Percentiles rank a stretch among this genome's conserved stretches.
Conservation (phyloP, 2,329 filamentous ascomycete species). For the Ceratocystis alfenasii region DNA sequence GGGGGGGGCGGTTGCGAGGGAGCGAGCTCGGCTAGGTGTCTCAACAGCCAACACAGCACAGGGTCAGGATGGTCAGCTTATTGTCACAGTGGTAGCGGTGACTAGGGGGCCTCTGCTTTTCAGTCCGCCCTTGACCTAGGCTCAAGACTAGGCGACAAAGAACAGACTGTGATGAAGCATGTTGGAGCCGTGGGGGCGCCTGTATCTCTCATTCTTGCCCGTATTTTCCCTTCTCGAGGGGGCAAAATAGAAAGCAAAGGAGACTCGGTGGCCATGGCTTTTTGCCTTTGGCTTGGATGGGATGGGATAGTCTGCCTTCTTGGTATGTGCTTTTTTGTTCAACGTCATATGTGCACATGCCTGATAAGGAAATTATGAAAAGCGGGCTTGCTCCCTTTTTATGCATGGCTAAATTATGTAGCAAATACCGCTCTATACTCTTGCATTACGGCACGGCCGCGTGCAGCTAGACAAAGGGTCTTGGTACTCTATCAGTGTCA, state of each 20-base stretch:
- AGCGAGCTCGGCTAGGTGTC: not conserved
- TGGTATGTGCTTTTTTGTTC: not conserved
- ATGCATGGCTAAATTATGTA: not conserved
- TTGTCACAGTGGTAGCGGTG: not conserved
- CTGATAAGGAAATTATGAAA: not conserved
- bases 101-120: not conserved
- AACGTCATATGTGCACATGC: not conserved
- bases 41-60: not conserved
- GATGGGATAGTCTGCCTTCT: not conserved
- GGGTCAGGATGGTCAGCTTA: not conserved
- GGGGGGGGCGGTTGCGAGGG: not conserved
- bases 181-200: not conserved
- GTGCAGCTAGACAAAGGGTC: too few relatives aligned
- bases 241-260: not conserved
- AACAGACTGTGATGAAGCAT: not conserved
- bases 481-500: too few relatives aligned
- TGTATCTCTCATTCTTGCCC: not conserved
- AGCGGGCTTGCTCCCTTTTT: not conserved
- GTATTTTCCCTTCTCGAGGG: not conserved
- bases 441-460: too few relatives aligned
- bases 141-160: not conserved
- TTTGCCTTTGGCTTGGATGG: not conserved
- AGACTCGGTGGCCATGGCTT: not conserved
- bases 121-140: not conserved
- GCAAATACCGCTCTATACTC: too few relatives aligned